Conservation (phyloP, 2,329 filamentous ascomycete species). For the Talaromyces piceae region DNA sequence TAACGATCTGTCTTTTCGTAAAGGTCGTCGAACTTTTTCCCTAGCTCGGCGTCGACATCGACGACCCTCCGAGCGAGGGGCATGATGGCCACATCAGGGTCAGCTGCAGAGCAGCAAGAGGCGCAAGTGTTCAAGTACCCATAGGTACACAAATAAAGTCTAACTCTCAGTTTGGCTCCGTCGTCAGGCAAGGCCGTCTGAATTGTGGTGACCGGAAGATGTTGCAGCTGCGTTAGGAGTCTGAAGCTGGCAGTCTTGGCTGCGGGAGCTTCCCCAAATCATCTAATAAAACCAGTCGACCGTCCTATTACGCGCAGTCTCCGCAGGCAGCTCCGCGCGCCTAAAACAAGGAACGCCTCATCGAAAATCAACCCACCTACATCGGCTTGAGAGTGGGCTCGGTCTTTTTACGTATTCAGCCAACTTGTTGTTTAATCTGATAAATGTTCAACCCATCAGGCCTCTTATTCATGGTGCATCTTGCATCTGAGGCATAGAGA, state of each 20-base stretch:
- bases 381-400: no score
- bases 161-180: neutral
- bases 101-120: neutral
- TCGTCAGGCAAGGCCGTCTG: conserved; percentile 4
- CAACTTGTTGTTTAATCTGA: no score
- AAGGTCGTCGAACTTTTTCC: conserved; percentile 56
- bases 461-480: no score
- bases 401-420: no score
- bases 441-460: no score
- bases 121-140: conserved; percentile 17
- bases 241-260: neutral
- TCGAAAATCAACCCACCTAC: no score
- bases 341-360: no score
- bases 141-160: neutral
- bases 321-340: neutral
- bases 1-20: conserved; percentile 33
- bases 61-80: conserved; percentile 36
- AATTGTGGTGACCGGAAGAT: neutral
- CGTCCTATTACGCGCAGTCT: no score
- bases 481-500: no score
- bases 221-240: neutral
- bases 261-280: no score
- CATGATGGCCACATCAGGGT: conserved; percentile 24
- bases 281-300: no score
- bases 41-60: conserved; percentile 54